Evolutionary conservation across 805 yeast genomes (phyloP).

Genomic region (Nakazawaea ernobii): DNA sequence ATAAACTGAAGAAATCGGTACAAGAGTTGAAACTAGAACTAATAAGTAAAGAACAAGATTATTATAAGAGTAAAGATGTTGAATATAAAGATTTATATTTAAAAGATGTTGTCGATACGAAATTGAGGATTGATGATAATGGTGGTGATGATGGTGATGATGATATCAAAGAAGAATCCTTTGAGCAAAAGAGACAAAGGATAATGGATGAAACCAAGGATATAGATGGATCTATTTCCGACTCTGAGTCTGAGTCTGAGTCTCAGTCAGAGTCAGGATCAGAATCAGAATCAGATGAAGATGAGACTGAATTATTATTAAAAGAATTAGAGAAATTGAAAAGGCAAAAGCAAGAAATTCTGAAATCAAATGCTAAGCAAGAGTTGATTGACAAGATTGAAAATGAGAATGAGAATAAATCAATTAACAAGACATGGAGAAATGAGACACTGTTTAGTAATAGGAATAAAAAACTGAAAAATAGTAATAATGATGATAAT

Average conservation of each 20-base stretch:
- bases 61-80: background rate
- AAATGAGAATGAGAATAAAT: conserved; percentile 12
- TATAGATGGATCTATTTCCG: conserved; percentile 7
- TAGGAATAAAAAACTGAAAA: conserved; percentile 20
- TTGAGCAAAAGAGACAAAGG: conserved; percentile 12
- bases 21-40: conserved; percentile 16
- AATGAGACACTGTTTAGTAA: conserved; percentile 24
- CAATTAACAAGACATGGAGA: conserved; percentile 27
- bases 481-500: conserved; percentile 16
- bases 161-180: background rate
- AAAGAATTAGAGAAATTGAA: conserved; percentile 28
- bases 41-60: conserved; percentile 9
- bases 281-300: conserved; percentile 35
- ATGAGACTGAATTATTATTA: conserved; percentile 14
- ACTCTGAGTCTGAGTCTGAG: too few species aligned
- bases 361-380: conserved; percentile 25
- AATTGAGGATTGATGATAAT: background rate
- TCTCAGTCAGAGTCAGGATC: background rate
- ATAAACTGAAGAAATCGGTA: conserved; percentile 14
- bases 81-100: conserved; percentile 6
- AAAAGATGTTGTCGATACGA: background rate
- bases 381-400: conserved; percentile 19
- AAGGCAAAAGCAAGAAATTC: conserved; percentile 22
- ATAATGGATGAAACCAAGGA: conserved; percentile 13
- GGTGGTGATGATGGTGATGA: background rate